Percentiles rank a stretch among this genome's conserved stretches.
Conservation (phyloP, 1,284 basidiomycete species). For the Puccinia novopanici region DNA sequence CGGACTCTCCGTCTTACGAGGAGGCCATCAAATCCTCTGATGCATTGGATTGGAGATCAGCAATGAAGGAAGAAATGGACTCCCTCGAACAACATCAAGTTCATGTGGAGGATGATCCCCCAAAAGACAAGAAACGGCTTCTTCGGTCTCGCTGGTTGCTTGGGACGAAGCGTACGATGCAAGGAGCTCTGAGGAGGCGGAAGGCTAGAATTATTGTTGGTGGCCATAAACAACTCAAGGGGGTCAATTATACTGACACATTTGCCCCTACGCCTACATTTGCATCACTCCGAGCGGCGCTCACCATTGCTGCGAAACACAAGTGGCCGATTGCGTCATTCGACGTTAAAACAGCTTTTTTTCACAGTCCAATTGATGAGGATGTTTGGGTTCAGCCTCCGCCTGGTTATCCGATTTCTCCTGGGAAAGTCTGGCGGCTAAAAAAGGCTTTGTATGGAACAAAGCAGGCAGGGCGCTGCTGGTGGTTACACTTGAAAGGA, state of each 20-base stretch:
- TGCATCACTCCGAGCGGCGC: too few relatives aligned
- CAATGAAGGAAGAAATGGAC: background rate
- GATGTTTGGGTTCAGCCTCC: conserved; percentile 5
- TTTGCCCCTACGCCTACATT: too few relatives aligned
- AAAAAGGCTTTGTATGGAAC: conserved; percentile 1
- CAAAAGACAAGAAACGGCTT: background rate
- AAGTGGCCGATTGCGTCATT: background rate
- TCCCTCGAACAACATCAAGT: background rate
- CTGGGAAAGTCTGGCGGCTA: background rate
- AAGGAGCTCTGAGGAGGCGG: background rate
- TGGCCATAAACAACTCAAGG: too few relatives aligned
- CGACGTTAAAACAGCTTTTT: background rate
- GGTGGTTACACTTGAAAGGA: background rate
- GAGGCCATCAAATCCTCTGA: too few relatives aligned
- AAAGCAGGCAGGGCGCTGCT: background rate
- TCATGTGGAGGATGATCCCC: background rate
- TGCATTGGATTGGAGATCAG: too few relatives aligned
- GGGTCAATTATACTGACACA: too few relatives aligned
- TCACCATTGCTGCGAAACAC: background rate
- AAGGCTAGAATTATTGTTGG: too few relatives aligned
- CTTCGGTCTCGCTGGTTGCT: background rate
- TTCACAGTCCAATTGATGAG: conserved; percentile 3
- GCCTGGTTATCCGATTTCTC: too few relatives aligned
- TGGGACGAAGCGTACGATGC: background rate
- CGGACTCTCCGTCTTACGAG: background rate